Evolutionary conservation across 495 filamentous ascomycete genomes (phyloP).

Genomic region (Talaromyces wortmannii): DNA sequence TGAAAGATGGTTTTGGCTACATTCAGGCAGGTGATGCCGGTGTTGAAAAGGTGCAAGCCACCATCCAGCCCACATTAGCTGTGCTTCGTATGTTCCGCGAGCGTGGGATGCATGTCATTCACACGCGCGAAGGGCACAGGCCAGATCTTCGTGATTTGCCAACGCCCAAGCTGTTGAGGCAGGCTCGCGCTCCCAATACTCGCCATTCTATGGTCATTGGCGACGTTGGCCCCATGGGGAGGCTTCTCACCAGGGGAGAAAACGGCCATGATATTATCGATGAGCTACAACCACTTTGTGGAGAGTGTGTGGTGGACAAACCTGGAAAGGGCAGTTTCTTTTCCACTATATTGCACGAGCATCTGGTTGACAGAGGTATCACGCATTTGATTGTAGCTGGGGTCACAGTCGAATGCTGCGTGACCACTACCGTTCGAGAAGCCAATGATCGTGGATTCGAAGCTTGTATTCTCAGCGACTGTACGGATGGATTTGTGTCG

Average conservation of each 20-base stretch:
- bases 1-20: slow-evolving; percentile 14
- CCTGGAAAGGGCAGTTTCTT: slow-evolving; percentile 46
- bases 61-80: slow-evolving; percentile 30
- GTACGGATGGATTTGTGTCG: slow-evolving; percentile 35
- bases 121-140: slow-evolving; percentile 41
- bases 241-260: slow-evolving; percentile 45
- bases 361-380: slow-evolving; percentile 39
- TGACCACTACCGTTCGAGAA: slow-evolving; percentile 49
- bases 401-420: slow-evolving; percentile 53
- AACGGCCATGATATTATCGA: slow-evolving; percentile 41
- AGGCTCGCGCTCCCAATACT: slow-evolving; percentile 31
- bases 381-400: slow-evolving; percentile 48
- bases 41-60: slow-evolving; percentile 19
- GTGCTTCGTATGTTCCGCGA: slow-evolving; percentile 42
- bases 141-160: slow-evolving; percentile 45
- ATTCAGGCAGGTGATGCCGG: slow-evolving; percentile 15
- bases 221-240: slow-evolving; percentile 41
- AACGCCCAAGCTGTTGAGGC: slow-evolving; percentile 38
- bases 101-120: slow-evolving; percentile 41
- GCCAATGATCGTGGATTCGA: slow-evolving; percentile 56
- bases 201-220: slow-evolving; percentile 43
- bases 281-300: slow-evolving; percentile 32
- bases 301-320: slow-evolving; percentile 47
- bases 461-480: slow-evolving; percentile 43
- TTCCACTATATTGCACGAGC: slow-evolving; percentile 39